These are phyloP conservation scores for Tardiomyces digboiensis DNA, from an alignment of 1,139 yeast genomes.

Conservation along the genomic window DNA sequence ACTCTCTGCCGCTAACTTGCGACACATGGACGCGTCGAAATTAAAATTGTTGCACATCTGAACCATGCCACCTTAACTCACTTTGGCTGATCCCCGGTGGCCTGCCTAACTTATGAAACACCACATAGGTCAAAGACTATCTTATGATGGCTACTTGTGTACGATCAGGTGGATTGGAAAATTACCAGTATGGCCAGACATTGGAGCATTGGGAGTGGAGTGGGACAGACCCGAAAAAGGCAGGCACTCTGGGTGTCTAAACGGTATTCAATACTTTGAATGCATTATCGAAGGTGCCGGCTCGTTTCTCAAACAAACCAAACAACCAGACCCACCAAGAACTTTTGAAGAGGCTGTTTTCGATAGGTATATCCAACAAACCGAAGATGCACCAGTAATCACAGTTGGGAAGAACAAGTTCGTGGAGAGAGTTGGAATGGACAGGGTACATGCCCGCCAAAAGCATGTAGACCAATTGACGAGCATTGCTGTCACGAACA, in stretches of 20 bases:
- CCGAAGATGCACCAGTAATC: constrained; percentile 16
- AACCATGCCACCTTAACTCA: too few species aligned
- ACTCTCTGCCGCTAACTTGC: too few species aligned
- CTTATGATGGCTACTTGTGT: constrained; percentile 41
- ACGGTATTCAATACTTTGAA: constrained; percentile 38
- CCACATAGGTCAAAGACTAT: constrained; percentile 35
- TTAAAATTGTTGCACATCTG: too few species aligned
- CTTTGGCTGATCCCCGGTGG: too few species aligned
- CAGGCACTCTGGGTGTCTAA: constrained; percentile 43
- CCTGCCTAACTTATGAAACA: not conserved
- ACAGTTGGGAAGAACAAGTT: constrained; percentile 35
- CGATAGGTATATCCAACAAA: constrained; percentile 36
- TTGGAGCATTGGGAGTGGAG: constrained; percentile 63
- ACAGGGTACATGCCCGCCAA: constrained; percentile 39
- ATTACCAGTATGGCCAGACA: constrained; percentile 52
- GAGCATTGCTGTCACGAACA: constrained; percentile 42
- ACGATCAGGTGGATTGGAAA: constrained; percentile 57
- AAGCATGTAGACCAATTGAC: constrained; percentile 36
- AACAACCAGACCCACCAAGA: constrained; percentile 21
- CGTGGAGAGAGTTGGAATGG: constrained; percentile 59
- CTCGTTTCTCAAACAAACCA: constrained; percentile 52
- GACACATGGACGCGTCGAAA: too few species aligned
- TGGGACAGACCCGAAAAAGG: constrained; percentile 68
- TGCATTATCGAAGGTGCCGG: constrained; percentile 36
- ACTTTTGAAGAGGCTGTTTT: constrained; percentile 42